These are phyloP conservation scores for Endocalyx cinctus DNA, from an alignment of 2,329 filamentous ascomycete species.

Conservation along the genomic window DNA sequence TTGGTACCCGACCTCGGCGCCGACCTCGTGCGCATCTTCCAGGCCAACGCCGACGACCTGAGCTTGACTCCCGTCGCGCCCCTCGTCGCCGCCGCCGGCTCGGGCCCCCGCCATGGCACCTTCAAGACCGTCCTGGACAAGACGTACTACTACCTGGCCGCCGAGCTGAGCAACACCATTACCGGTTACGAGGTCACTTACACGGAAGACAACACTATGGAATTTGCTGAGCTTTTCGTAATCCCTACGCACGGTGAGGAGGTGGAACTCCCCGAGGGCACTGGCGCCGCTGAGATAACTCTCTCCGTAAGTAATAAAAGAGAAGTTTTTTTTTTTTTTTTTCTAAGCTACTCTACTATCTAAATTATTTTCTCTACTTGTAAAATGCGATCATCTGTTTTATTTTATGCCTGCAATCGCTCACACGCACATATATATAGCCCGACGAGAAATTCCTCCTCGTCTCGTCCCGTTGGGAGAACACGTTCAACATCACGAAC, in stretches of 20 bases:
- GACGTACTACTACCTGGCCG: conserved; percentile 56
- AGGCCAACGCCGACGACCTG: conserved; percentile 44
- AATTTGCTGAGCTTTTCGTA: conserved; percentile 42
- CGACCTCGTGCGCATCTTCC: conserved; percentile 56
- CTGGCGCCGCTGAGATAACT: conserved; percentile 51
- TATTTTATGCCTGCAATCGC: too few species aligned
- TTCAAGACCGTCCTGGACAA: conserved; percentile 45
- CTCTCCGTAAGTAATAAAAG: conserved; percentile 48
- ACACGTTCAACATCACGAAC: conserved; percentile 44
- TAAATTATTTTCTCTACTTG: too few species aligned
- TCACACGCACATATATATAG: conserved; percentile 34
- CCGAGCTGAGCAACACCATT: conserved; percentile 56
- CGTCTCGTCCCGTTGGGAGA: conserved; percentile 64
- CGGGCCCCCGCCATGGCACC: conserved; percentile 61
- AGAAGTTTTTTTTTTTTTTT: background rate
- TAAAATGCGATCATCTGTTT: too few species aligned
- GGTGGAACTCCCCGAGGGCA: conserved; percentile 33
- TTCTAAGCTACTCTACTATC: conserved; percentile 2
- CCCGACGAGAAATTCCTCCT: conserved; percentile 59
- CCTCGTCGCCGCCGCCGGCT: conserved; percentile 43
- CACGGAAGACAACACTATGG: conserved; percentile 32
- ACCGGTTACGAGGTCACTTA: conserved; percentile 54
- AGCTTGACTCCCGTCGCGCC: conserved; percentile 34
- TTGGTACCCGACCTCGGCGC: conserved; percentile 63
- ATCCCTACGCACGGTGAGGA: conserved; percentile 45